Base-by-base conservation (phyloP, 768 basidiomycete genomes). In the Scleroderma citrinum region DNA sequence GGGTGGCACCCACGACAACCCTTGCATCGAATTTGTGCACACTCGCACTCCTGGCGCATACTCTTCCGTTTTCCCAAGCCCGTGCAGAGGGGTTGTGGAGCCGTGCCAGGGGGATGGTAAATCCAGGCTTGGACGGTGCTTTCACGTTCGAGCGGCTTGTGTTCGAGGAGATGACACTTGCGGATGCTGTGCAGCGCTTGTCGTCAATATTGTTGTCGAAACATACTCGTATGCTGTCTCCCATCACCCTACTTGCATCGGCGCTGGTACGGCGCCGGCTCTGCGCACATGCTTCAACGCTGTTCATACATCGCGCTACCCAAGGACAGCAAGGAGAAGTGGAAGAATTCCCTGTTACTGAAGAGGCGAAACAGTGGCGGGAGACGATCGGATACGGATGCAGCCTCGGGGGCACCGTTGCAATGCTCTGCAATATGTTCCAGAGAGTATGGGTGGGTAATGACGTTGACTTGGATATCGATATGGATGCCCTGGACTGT, bases 401-500 rank as follows among this genome's bases (percentile, higher is more conserved):
- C 40, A 78, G 81, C 47, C 74, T 90, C 6, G 84, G 85, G 3
- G 86, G 85, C 1, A 58, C 63, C 11, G 73, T 80, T 0, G 74
- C 73, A 3, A 66, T 73, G 46, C 68, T 89, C 14, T 84, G 77
- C 1, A 69, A 73, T 54, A 58, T 68, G 6, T 69, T 88, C 24
- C 83, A 85, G 62, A 70, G 75, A 43, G 71, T 80, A 47, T 81
- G 80, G 76, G 74, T 71, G 55, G 63, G 65, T 19, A 64, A 64
- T 16, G 64, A 65, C 48, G 57, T 56, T 24, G 56, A 68, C 5
- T 54, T 69, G 19, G 65, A 70, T 31, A 67, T 70, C 47, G 56
- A 68, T 3, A 55, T 69, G 19, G 65, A 70, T 31, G 67, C 70
- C 47, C 47, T 64, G 12, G 58, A 59, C 45, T 50, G 57, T 14